These are phyloP conservation scores for Tricholoma hemisulphureum DNA, from an alignment of 768 basidiomycete species.

Conservation along the genomic window DNA sequence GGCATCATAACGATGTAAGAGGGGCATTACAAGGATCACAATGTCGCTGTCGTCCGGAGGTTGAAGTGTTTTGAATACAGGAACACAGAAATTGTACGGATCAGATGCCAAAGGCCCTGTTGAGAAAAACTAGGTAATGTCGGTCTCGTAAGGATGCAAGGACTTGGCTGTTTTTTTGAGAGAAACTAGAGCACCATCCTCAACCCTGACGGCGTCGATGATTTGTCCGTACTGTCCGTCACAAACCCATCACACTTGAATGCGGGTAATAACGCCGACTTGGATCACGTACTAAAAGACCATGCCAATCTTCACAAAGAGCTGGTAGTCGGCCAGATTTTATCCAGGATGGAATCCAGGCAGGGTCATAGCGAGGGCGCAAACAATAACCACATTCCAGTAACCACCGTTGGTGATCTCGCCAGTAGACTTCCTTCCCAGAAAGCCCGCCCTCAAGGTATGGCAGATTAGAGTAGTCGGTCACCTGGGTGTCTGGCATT, in stretches of 20 bases:
- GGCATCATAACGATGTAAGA: slow-evolving; percentile 16
- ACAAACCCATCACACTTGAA: no score
- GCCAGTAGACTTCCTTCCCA: slow-evolving; percentile 4
- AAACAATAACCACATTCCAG: slow-evolving; percentile 4
- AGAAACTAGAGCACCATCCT: slow-evolving; percentile 30
- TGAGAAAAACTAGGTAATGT: no score
- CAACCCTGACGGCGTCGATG: background rate
- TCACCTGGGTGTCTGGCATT: no score
- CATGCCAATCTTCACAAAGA: background rate
- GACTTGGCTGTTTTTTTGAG: no score
- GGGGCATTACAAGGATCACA: slow-evolving; percentile 28
- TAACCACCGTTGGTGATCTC: slow-evolving; percentile 4
- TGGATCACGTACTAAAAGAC: background rate
- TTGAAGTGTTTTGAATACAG: slow-evolving; percentile 22
- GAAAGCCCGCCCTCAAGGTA: no score
- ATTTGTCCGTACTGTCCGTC: background rate
- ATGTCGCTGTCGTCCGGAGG: slow-evolving; percentile 18
- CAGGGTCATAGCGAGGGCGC: slow-evolving; percentile 3
- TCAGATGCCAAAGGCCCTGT: slow-evolving; percentile 25
- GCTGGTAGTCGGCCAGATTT: background rate
- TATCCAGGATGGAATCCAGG: slow-evolving; percentile 7
- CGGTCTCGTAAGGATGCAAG: no score
- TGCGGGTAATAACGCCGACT: no score
- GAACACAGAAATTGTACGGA: slow-evolving; percentile 36
- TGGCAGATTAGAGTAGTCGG: no score